A percentile compares a stretch with the other conserved stretches of the same genome.
Evolutionary conservation across 2,329 filamentous ascomycete species (phyloP).

Genomic region (Paracorniculantispora psalliotae): DNA sequence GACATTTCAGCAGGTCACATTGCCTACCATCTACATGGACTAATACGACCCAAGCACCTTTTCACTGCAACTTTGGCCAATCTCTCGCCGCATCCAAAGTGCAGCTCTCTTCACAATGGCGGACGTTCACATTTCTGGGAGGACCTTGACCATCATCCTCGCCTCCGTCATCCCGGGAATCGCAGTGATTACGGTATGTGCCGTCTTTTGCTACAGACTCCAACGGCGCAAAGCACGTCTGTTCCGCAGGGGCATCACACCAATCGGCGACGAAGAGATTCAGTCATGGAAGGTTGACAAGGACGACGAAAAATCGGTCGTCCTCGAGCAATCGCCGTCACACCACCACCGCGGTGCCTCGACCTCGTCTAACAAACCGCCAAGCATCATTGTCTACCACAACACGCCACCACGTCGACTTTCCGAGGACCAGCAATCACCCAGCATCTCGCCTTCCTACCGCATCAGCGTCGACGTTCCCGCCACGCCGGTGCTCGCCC

Average conservation of each 20-base stretch:
- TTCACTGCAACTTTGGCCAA: background rate
- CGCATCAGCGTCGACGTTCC: conserved; percentile 43
- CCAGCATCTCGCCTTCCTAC: conserved; percentile 27
- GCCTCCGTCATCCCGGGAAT: conserved; percentile 46
- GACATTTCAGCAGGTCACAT: background rate
- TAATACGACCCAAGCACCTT: background rate
- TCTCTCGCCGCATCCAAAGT: background rate
- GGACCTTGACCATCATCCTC: conserved; percentile 42
- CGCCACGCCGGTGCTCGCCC: conserved; percentile 48
- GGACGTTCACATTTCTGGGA: background rate
- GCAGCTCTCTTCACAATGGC: conserved; percentile 5
- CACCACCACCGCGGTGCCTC: conserved; percentile 20
- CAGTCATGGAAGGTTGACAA: conserved; percentile 53
- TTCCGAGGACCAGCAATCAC: conserved; percentile 26
- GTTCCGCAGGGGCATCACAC: conserved; percentile 51
- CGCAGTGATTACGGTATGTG: conserved; percentile 29
- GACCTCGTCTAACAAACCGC: conserved; percentile 39
- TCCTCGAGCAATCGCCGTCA: conserved; percentile 16
- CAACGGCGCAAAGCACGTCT: conserved; percentile 38
- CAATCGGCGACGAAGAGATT: conserved; percentile 62
- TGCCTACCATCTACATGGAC: conserved; percentile 1
- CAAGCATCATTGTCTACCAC: conserved; percentile 52
- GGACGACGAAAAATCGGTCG: conserved; percentile 27
- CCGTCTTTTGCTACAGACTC: conserved; percentile 34
- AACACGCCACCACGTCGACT: conserved; percentile 20